Evolutionary conservation across 352 stramenopile species (phyloP).

Genomic region (Globisporangium barbulae): DNA sequence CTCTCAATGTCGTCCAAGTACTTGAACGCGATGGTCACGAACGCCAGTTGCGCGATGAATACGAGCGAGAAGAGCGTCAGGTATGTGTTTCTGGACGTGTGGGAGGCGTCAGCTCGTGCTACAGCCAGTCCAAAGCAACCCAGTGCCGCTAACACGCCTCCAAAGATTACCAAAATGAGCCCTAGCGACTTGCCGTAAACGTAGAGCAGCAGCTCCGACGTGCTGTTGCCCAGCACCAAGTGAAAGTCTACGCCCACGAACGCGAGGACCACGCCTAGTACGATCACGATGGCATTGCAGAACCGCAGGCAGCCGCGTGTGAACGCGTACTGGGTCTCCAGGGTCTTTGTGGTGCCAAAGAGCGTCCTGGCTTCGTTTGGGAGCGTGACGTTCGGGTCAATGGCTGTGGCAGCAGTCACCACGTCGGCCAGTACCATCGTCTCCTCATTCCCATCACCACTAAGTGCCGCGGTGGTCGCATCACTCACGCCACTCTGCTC

Average conservation of each 20-base stretch:
- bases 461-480: neutral
- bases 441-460: neutral
- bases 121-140: conserved; percentile 28
- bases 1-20: conserved; percentile 35
- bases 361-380: conserved; percentile 43
- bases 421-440: conserved; percentile 5
- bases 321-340: conserved; percentile 35
- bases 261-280: conserved; percentile 41
- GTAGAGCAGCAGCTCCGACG: conserved; percentile 44
- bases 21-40: conserved; percentile 33
- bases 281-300: conserved; percentile 29
- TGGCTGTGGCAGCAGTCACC: neutral
- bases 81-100: conserved; percentile 30
- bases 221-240: conserved; percentile 50
- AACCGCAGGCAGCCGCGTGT: conserved; percentile 30
- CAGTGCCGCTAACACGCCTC: conserved; percentile 22
- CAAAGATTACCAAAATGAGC: conserved; percentile 24
- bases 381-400: conserved; percentile 21
- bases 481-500: conserved; percentile 10
- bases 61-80: conserved; percentile 24
- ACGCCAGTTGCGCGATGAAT: conserved; percentile 32
- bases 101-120: conserved; percentile 23
- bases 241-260: conserved; percentile 50
- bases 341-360: conserved; percentile 31
- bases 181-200: conserved; percentile 42